phyloP scores from a whole-genome alignment of 257 asterid genomes.

The Rauvolfia tetraphylla region DNA sequence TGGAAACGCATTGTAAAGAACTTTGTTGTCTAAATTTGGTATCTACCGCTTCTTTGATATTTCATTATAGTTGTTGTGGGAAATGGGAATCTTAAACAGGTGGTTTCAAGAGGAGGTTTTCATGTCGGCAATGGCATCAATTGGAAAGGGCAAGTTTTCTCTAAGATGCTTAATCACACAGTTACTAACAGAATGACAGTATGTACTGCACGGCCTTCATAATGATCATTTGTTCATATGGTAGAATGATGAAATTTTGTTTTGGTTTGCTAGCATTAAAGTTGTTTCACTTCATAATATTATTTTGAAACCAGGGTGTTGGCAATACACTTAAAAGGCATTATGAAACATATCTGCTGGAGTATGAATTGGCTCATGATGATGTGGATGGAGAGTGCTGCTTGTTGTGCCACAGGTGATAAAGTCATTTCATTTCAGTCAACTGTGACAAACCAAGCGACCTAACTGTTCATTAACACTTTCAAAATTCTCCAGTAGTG shows the following conservation, averaged over 20 bases:
- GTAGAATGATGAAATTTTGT: neutral
- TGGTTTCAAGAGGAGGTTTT: conserved; percentile 98
- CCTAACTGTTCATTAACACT: conserved; percentile 29
- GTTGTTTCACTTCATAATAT: conserved; percentile 3
- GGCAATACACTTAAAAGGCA: conserved; percentile 97
- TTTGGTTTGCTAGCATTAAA: neutral
- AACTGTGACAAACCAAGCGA: neutral
- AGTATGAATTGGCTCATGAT: conserved; percentile 96
- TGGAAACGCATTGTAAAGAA: neutral
- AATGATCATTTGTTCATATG: neutral
- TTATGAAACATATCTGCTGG: conserved; percentile 94
- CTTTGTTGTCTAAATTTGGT: neutral
- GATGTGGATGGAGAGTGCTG: conserved; percentile 99
- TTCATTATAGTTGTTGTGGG: neutral
- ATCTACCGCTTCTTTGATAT: neutral
- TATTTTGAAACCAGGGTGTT: conserved; percentile 66
- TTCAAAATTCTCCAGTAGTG: conserved; percentile 64
- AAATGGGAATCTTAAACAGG: conserved; percentile 40
- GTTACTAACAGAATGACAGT: conserved; percentile 97
- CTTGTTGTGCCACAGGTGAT: conserved; percentile 88
- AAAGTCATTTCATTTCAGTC: neutral
- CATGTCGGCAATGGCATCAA: conserved; percentile 98
- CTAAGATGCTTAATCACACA: conserved; percentile 98
- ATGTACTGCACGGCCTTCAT: conserved; percentile 20
- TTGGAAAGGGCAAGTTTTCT: conserved; percentile 99